These are phyloP conservation scores for Chaetomium cochliodes DNA, from an alignment of 495 filamentous ascomycete genomes.

Conservation along the genomic window DNA sequence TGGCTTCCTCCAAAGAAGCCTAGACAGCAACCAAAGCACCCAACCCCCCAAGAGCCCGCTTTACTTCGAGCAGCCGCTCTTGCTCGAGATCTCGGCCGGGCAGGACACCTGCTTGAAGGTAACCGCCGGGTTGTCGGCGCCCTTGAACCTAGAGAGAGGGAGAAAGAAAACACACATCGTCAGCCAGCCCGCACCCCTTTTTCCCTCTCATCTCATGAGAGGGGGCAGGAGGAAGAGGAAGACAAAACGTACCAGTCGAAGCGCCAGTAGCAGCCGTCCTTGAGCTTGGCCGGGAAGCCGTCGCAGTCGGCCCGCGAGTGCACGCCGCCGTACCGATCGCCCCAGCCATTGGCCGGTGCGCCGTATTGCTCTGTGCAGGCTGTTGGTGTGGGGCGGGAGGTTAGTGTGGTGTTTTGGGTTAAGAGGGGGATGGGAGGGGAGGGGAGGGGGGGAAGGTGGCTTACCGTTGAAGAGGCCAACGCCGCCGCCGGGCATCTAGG, in stretches of 20 bases:
- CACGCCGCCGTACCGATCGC: conserved; percentile 62
- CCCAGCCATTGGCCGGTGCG: conserved; percentile 58
- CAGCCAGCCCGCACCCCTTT: neutral
- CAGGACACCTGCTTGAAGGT: conserved; percentile 58
- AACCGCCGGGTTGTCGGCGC: conserved; percentile 61
- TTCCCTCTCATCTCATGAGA: neutral
- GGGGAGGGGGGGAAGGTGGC: neutral
- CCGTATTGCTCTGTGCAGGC: conserved; percentile 61
- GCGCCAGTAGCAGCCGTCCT: conserved; percentile 65
- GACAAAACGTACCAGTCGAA: conserved; percentile 52
- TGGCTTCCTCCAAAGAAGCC: too few species aligned
- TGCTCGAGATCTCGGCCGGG: conserved; percentile 57
- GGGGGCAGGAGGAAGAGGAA: neutral
- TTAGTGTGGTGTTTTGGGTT: conserved; percentile 32
- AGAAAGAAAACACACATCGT: conserved; percentile 48
- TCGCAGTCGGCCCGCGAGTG: conserved; percentile 52
- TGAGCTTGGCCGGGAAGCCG: conserved; percentile 54
- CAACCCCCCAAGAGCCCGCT: conserved; percentile 29
- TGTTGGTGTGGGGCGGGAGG: conserved; percentile 4
- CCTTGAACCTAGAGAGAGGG: conserved; percentile 50
- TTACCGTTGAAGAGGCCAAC: conserved; percentile 61
- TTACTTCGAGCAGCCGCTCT: conserved; percentile 43
- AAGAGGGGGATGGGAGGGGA: neutral
- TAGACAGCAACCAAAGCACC: neutral
- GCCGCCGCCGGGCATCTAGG: conserved; percentile 63